Conservation (phyloP, 192 early-diverging fungal genomes). For the Coemansia sp. region DNA sequence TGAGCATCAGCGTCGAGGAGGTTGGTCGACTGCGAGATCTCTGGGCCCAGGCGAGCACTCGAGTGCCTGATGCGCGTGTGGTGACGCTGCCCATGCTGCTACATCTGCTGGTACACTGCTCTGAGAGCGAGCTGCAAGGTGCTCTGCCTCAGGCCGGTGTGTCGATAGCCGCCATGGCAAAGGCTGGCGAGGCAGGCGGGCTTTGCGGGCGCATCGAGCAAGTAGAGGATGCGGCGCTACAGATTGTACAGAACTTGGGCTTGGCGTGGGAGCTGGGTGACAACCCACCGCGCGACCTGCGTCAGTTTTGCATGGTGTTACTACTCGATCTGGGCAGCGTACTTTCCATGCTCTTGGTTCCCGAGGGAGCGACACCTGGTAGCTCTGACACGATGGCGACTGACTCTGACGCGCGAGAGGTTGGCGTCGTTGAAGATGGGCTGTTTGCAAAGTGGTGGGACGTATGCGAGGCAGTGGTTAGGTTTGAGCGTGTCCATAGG, state of each 20-base stretch:
- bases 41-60: slow-evolving; percentile 38
- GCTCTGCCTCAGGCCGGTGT: slow-evolving; percentile 48
- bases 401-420: slow-evolving; percentile 36
- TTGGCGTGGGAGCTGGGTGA: slow-evolving; percentile 54
- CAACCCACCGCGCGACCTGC: slow-evolving; percentile 51
- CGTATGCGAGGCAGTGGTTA: slow-evolving; percentile 41
- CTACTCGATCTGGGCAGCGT: slow-evolving; percentile 49
- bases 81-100: slow-evolving; percentile 53
- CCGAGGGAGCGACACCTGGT: background rate
- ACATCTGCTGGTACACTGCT: slow-evolving; percentile 50
- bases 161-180: slow-evolving; percentile 42
- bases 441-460: slow-evolving; percentile 53
- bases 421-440: slow-evolving; percentile 43
- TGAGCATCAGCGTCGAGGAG: slow-evolving; percentile 51
- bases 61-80: slow-evolving; percentile 28
- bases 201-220: slow-evolving; percentile 47
- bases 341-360: slow-evolving; percentile 41
- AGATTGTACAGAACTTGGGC: slow-evolving; percentile 54
- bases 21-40: slow-evolving; percentile 39
- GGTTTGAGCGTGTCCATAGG: slow-evolving; percentile 36
- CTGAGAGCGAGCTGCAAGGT: slow-evolving; percentile 44
- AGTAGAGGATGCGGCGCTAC: slow-evolving; percentile 52
- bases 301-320: slow-evolving; percentile 54
- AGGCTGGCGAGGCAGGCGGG: slow-evolving; percentile 32
- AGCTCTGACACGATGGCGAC: slow-evolving; percentile 3